Evolutionary conservation across 495 filamentous ascomycete genomes (phyloP), one percentile per base, ranked within the genome.

Genomic region (Penicillium maclennaniae): DNA sequence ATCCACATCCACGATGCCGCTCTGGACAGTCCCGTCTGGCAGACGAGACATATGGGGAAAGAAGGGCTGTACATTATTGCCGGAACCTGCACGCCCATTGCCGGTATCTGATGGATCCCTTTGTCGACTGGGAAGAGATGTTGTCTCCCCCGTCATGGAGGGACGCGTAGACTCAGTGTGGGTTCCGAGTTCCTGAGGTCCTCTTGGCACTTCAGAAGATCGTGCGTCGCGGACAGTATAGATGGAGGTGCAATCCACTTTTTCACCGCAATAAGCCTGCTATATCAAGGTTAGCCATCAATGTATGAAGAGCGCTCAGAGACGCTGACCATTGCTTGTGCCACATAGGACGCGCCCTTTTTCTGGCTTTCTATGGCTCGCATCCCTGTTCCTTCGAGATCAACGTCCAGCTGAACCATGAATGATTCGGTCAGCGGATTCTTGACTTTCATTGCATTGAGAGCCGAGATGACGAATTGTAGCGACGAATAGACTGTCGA

Each of bases 371-470:
- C 51, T 10, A 58, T 10, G 9, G 55, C 56, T 17, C 59, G 64
- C 23, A 79, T 63, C 10, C 69, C 69, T n/a, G 68, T 76, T 7
- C 87, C 85, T 63, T 92, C 87, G 2, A 97, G 79, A 61, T 99
- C 93, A 8, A 96, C 86, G 63, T 97, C 90, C 5, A 99, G 75
- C 69, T 97, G 93, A 21, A 92, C 86, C 31, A 97, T 74, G 76
- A 99, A 99, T 0, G 92, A 96, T 62, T 96, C 92, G 1, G 92
- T 92, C 42, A 99, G 76, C 2, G 92, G 92, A 58, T 95, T 97
- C 61, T 89, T 88, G 45, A 77, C 81, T 69, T 93, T 95, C 56
- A 99, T 66, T 15, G 89, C 88, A 42, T 89, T 87, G 80, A 99
- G 92, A 10, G 92, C 92, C 26, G 83, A 81, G 6, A 97, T 79